Evolutionary conservation across 805 yeast species (phyloP).

Genomic region (Jamesozyma gamospora): DNA sequence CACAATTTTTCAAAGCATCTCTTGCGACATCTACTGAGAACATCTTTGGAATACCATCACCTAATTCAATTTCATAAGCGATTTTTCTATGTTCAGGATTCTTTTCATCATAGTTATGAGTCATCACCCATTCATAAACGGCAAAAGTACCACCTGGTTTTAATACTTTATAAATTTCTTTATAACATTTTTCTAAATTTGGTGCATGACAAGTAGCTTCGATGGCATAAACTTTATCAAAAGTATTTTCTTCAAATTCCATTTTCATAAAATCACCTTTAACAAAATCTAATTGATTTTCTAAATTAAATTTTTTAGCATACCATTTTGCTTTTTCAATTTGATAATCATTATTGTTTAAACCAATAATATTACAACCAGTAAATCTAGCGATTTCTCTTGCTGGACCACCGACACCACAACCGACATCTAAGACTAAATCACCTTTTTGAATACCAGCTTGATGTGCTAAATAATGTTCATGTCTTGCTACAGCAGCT

Average conservation of each 20-base stretch:
- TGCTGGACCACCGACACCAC: constrained; percentile 99
- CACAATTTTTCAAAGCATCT: constrained; percentile 74
- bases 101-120: constrained; percentile 79
- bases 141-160: constrained; percentile 98
- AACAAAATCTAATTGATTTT: constrained; percentile 69
- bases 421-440: constrained; percentile 94
- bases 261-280: constrained; percentile 99
- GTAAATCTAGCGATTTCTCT: constrained; percentile 92
- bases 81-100: constrained; percentile 87
- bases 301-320: constrained; percentile 55
- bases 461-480: constrained; percentile 84
- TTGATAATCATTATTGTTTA: constrained; percentile 96
- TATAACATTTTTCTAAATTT: constrained; percentile 86
- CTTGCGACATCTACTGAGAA: constrained; percentile 75
- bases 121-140: constrained; percentile 99
- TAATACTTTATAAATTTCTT: constrained; percentile 86
- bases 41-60: constrained; percentile 99
- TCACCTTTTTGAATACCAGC: constrained; percentile 70
- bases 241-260: constrained; percentile 84
- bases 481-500: constrained; percentile 95
- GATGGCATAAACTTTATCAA: constrained; percentile 95
- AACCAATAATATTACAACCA: constrained; percentile 74
- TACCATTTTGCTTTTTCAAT: constrained; percentile 82
- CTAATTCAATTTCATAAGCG: constrained; percentile 94
- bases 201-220: constrained; percentile 99